Base-by-base conservation (phyloP, 495 filamentous ascomycete genomes). In the Aspergillus bridgeri region DNA sequence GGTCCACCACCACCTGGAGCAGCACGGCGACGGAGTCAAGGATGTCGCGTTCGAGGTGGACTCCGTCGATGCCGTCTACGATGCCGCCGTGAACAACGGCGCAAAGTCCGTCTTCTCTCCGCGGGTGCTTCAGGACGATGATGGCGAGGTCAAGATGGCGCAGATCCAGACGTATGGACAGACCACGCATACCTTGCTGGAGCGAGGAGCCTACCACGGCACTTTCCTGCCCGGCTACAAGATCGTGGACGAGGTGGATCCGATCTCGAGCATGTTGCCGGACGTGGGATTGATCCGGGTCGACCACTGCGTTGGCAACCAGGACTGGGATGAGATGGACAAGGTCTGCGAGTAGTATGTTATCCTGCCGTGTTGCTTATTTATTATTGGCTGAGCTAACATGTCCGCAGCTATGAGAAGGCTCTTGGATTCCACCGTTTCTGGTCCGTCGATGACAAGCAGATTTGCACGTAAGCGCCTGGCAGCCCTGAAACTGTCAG, bases 251-350 rank as follows among this genome's bases (percentile, higher is more conserved):
- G 58, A 46, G 8, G 69, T 76, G 33, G 80, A 87, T 63, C 69
- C 78, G 0, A 75, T 90, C 15, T 55, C 72, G 0, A 67, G 65
- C 38, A 68, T 76, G 42, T 60, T 85, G 51, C 91, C 91, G 0
- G 54, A 69, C 18, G 79, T 96, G n/a, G 65, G 75, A 3, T 77
- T 96, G 21, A 79, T 80, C 53, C 80, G 80, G 56, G 89, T 96
- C 68, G 92, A 96, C 75, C 92, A 96, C 74, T 96, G 92, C 70
- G 92, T 96, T 58, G 92, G 92, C 46, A 96, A 96, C 71, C 91
- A 96, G 73, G 85, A 88, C 72, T 96, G 92, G 91, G 79, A 85
- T 69, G 83, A 89, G 69, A 92, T 97, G 90, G 86, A 88, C 23
- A 79, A 81, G 33, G 84, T 88, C 27, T 96, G 92, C 74, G 86